phyloP scores from a whole-genome alignment of 257 asterid species.

The Datura wrightii region DNA sequence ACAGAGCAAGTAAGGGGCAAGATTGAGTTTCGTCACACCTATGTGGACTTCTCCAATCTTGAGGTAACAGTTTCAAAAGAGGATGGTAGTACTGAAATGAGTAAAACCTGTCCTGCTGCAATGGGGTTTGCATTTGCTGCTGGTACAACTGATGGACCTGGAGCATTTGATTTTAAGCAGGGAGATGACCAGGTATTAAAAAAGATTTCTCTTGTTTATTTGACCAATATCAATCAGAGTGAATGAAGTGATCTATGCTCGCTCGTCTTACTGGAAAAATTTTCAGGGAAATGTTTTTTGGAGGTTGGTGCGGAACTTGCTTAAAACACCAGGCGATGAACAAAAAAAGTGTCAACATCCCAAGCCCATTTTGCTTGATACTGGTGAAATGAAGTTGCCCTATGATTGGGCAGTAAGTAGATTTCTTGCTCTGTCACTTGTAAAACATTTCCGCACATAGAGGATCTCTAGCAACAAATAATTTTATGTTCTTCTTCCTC shows the following conservation, averaged over 20 bases:
- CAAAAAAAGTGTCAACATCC: slow-evolving; percentile 87
- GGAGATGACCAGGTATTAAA: slow-evolving; percentile 80
- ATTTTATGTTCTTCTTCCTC: slow-evolving; percentile 10
- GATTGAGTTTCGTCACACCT: slow-evolving; percentile 82
- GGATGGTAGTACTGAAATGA: slow-evolving; percentile 61
- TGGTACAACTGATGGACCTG: slow-evolving; percentile 99
- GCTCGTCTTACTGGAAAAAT: slow-evolving; percentile 16
- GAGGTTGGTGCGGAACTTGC: slow-evolving; percentile 84
- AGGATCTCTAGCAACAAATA: not conserved
- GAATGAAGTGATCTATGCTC: not conserved
- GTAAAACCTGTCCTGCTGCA: slow-evolving; percentile 96
- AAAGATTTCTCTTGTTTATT: slow-evolving; percentile 27
- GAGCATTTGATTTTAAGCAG: slow-evolving; percentile 98
- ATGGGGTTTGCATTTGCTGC: slow-evolving; percentile 99
- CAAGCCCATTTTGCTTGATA: slow-evolving; percentile 94
- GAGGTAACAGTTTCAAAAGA: slow-evolving; percentile 68
- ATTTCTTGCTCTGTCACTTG: slow-evolving; percentile 29
- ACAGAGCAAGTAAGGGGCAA: slow-evolving; percentile 77
- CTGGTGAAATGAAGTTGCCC: slow-evolving; percentile 95
- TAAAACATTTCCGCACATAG: not conserved
- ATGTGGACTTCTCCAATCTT: slow-evolving; percentile 76
- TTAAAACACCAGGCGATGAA: slow-evolving; percentile 72
- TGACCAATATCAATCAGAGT: slow-evolving; percentile 9
- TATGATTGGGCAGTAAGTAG: slow-evolving; percentile 98
- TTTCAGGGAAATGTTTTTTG: slow-evolving; percentile 92